phyloP scores from a whole-genome alignment of 192 early-diverging fungal species.

The Backusella macrospora region DNA sequence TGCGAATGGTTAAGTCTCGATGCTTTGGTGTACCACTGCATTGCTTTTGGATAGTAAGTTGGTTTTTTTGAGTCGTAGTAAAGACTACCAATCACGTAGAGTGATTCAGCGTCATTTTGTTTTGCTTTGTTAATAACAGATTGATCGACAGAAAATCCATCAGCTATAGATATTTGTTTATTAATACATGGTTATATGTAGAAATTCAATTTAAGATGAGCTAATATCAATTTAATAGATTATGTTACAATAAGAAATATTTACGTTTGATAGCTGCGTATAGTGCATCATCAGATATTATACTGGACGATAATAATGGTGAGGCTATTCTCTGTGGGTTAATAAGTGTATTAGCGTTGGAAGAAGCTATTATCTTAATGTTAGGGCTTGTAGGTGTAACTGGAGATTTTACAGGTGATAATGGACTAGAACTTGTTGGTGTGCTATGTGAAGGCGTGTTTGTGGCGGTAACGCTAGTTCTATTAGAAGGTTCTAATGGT shows the following conservation, averaged over 20 bases:
- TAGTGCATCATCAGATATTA: neutral
- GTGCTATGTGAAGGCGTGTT: neutral
- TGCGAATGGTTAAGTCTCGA: conserved; percentile 65
- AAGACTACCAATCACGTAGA: neutral
- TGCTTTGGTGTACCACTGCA: conserved; percentile 60
- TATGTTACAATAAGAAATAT: neutral
- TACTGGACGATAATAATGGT: neutral
- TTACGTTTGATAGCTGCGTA: neutral
- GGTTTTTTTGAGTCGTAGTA: neutral
- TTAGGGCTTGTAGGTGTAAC: neutral
- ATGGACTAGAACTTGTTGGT: no score
- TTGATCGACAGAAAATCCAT: neutral
- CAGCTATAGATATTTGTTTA: neutral
- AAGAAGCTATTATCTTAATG: no score
- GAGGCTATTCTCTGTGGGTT: neutral
- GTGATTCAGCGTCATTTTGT: neutral
- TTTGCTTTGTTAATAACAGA: neutral
- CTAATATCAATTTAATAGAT: neutral
- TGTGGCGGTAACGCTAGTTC: neutral
- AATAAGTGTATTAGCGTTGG: neutral
- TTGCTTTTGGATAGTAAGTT: conserved; percentile 25
- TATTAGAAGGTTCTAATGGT: neutral
- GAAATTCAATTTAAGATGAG: no score
- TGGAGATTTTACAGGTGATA: neutral
- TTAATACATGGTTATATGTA: neutral